These are phyloP conservation scores for Macrocybe sp. DNA, from an alignment of 1,284 basidiomycete species.

Conservation along the genomic window DNA sequence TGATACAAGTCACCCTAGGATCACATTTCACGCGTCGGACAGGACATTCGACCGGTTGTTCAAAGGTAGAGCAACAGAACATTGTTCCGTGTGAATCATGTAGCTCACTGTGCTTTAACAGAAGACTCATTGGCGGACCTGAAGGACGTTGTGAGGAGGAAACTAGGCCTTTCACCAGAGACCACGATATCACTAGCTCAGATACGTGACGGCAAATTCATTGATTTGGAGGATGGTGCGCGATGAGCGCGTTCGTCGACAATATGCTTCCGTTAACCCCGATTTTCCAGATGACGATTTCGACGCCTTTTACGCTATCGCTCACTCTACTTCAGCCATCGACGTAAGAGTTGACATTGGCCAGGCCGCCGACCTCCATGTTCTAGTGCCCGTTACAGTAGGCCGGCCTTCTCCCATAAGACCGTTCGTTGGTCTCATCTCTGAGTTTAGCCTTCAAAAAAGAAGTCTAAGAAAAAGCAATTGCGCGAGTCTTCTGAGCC, in stretches of 20 bases:
- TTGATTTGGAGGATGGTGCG: slow-evolving; percentile 72
- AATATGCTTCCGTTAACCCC: slow-evolving; percentile 1
- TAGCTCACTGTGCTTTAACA: slow-evolving; percentile 21
- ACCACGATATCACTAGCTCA: slow-evolving; percentile 47
- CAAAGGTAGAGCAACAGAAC: slow-evolving; percentile 39
- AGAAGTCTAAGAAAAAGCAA: too few relatives aligned
- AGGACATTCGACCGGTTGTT: slow-evolving; percentile 62
- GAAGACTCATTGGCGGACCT: slow-evolving; percentile 56
- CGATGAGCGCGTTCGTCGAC: slow-evolving; percentile 3
- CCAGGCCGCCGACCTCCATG: background rate
- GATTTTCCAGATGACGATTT: slow-evolving; percentile 63
- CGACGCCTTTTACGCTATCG: slow-evolving; percentile 55
- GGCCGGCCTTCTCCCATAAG: background rate
- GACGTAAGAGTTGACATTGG: slow-evolving; percentile 18
- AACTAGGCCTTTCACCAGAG: slow-evolving; percentile 44
- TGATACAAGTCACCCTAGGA: slow-evolving; percentile 38
- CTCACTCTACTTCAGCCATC: slow-evolving; percentile 25
- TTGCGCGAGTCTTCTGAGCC: too few relatives aligned
- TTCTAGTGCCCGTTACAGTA: background rate
- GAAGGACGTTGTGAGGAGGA: slow-evolving; percentile 51
- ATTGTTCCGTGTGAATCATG: background rate
- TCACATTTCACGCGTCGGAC: slow-evolving; percentile 47
- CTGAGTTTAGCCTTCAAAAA: too few relatives aligned
- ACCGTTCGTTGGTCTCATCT: too few relatives aligned
- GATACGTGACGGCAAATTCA: slow-evolving; percentile 42